Percentiles rank a stretch among this genome's conserved stretches.
These are phyloP conservation scores for Phialophora verrucosa DNA, from an alignment of 2,329 filamentous ascomycete species.

Conservation along the genomic window DNA sequence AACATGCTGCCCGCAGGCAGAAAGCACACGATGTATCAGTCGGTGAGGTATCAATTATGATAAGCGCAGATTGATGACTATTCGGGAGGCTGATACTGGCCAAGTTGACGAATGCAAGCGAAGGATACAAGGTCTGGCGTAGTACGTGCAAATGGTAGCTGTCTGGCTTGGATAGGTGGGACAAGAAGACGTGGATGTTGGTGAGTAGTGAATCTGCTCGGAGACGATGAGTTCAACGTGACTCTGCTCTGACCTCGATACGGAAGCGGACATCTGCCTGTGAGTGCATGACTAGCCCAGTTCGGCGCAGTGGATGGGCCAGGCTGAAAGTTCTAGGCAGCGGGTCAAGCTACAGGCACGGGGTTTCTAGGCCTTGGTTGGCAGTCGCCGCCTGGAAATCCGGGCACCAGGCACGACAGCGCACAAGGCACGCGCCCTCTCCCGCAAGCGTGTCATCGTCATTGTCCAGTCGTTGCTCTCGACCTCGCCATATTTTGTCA, in stretches of 20 bases:
- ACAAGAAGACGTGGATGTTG: conserved; percentile 18
- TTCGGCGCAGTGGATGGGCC: conserved; percentile 12
- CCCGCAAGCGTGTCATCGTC: conserved; percentile 19
- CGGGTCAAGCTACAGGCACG: conserved; percentile 7
- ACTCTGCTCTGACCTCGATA: neutral
- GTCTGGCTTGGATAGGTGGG: conserved; percentile 2
- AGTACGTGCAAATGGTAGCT: conserved; percentile 4
- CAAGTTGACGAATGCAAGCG: neutral
- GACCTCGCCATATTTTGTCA: conserved; percentile 19
- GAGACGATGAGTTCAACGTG: conserved; percentile 14
- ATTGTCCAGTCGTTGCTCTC: conserved; percentile 9
- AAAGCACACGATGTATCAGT: conserved; percentile 29
- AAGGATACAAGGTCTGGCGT: conserved; percentile 1
- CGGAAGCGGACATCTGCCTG: conserved; percentile 13
- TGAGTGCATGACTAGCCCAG: conserved; percentile 3
- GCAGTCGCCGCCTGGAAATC: neutral
- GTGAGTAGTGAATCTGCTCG: conserved; percentile 12
- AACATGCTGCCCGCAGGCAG: conserved; percentile 64
- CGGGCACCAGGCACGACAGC: conserved; percentile 14
- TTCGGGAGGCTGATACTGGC: neutral
- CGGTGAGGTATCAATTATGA: conserved; percentile 19
- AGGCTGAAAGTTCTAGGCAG: conserved; percentile 12
- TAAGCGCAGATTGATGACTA: conserved; percentile 20
- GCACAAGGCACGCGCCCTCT: conserved; percentile 13
- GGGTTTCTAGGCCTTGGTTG: conserved; percentile 9